These are phyloP conservation scores for Chaetomiaceae sp. DNA, from an alignment of 2,329 filamentous ascomycete species.

Conservation along the genomic window DNA sequence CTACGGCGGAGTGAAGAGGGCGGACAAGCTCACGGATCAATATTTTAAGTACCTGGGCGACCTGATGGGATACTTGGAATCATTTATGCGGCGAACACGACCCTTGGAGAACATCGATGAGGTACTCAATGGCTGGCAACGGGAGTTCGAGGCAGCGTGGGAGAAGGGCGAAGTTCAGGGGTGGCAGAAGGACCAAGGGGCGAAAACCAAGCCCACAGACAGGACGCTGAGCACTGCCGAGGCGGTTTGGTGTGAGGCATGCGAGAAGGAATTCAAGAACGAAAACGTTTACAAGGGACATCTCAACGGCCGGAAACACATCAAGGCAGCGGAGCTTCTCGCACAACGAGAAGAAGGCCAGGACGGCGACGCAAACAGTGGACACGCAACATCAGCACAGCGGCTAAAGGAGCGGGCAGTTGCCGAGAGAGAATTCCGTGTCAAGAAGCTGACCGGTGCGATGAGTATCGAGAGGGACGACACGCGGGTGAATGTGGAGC, in stretches of 20 bases:
- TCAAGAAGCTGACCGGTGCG: conserved; percentile 72
- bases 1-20: conserved; percentile 67
- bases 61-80: conserved; percentile 78
- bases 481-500: conserved; percentile 90
- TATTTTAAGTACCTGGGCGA: conserved; percentile 88
- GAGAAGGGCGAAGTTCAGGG: conserved; percentile 71
- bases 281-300: conserved; percentile 91
- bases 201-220: conserved; percentile 37
- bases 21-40: conserved; percentile 83
- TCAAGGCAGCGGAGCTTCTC: conserved; percentile 71
- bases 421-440: conserved; percentile 79
- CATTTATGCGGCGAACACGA: conserved; percentile 77
- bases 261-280: conserved; percentile 92
- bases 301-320: conserved; percentile 85
- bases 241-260: conserved; percentile 84
- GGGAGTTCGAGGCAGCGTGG: conserved; percentile 83
- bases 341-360: conserved; percentile 39
- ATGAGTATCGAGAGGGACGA: conserved; percentile 87
- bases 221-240: conserved; percentile 44
- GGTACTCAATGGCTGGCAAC: conserved; percentile 69
- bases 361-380: conserved; percentile 26
- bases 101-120: conserved; percentile 83
- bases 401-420: conserved; percentile 83
- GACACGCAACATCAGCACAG: conserved; percentile 36
- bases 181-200: conserved; percentile 60